Evolutionary conservation across 2,329 filamentous ascomycete species (phyloP), one percentile per base, ranked within the genome.

Genomic region (Talaromyces sp.): DNA sequence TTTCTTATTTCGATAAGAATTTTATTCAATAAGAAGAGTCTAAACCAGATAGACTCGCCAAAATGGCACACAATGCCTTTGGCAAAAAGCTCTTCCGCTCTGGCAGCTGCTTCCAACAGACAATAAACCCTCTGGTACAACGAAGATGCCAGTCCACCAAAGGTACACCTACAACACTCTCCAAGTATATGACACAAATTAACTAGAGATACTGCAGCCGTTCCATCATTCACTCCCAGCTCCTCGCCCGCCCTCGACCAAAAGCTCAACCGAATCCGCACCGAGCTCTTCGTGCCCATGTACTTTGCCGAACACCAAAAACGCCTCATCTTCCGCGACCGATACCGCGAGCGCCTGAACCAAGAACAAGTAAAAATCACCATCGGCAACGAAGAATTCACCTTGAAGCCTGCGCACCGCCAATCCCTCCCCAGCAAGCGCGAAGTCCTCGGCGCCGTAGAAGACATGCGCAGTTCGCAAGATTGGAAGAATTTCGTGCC

Each of bases 221-320:
- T 81, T 45, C 80, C 80, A 11, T 72, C 70, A 5, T 81, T 82
- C 69, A 69, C 69, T 35, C 73, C 75, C 15, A 78, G 78, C 58
- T 73, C 74, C 17, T 79, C 78, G 33, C 68, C 75, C 58, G 76
- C 81, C 69, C 72, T 82, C 64, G 75, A 81, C 68, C 68, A 75
- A 50, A 71, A 77, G 58, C 74, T 82, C 37, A 69, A 73, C 33
- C 73, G 72, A 66, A 80, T 79, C 70, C 79, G 80, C 68, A 70
- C 81, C 67, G 75, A 78, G 47, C 72, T 81, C 59, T 81, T 82
- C 70, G 77, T 81, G 37, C 80, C 80, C 33, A 73, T 73, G 58
- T 74, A 75, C 43, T 74, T 82, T 4, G 70, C 72, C 41, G 65
- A 70, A 6, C 73, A 73, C 49, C 79, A 81, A 64, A 74, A 73